Evolutionary conservation across 1,139 yeast genomes (phyloP), one percentile per base, ranked within the genome.

Genomic region (Saccharomyces hybrid): DNA sequence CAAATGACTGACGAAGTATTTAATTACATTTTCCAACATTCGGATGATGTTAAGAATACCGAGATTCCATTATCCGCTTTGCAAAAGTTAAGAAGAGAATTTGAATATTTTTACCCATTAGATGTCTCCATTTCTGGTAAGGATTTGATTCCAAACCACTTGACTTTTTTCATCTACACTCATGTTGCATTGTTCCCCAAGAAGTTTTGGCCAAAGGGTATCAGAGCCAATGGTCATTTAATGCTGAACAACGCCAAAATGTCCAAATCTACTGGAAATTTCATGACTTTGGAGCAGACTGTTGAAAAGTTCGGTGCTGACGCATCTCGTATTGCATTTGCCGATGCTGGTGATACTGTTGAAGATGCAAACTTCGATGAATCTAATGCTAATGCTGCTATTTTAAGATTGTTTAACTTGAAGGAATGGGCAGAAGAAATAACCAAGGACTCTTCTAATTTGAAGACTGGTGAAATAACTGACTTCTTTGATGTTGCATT

Each of bases 311-410:
- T 84, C 64, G 99, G 99, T 71, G 97, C 99, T 52, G 99, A 95
- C 73, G 98, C 98, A 47, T 79, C 96, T 23, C 86, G 99, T 78
- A 88, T 95, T 72, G 97, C 99, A 8, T 78, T 95, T 64, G 99
- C 99, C 44, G 98, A 95, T 77, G 97, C 97, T 55, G 99, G 99
- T 77, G 99, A 95, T 70, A 77, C 95, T 50, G 83, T 90, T 61
- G 99, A 93, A 75, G 99, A 95, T 74, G 99, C 99, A 56, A 95
- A 95, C 77, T 88, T 95, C 68, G 99, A 93, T 69, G 99, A 95
- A 75, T 78, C 90, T 59, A 91, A 86, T 65, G 99, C 99, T 54
- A 95, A 95, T 68, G 97, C 99, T 50, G 97, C 98, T 47, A 91
- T 95, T 70, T 81, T 93, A 71, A 88, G 99, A 77, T 80, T 95